These are phyloP conservation scores for Rosa persica DNA, from an alignment of 306 rosid species.

Conservation along the genomic window DNA sequence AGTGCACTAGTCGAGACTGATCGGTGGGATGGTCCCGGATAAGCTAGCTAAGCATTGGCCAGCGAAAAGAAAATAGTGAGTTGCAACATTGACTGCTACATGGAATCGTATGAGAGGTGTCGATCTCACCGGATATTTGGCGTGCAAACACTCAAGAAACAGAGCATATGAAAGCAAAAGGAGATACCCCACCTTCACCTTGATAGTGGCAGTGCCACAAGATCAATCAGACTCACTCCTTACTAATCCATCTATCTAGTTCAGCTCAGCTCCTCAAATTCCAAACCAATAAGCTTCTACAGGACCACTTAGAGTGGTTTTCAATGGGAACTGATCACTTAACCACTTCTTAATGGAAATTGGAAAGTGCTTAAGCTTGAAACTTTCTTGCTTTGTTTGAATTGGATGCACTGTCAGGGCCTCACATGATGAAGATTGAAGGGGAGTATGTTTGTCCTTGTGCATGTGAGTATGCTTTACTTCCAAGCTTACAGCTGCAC, in stretches of 20 bases:
- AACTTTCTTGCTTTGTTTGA: not conserved
- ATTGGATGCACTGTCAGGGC: not conserved
- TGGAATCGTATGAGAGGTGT: not conserved
- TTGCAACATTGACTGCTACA: not conserved
- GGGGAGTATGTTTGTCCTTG: not conserved
- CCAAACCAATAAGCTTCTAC: not conserved
- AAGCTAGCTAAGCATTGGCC: not conserved
- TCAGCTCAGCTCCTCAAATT: not conserved
- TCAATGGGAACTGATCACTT: not conserved
- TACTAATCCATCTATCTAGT: not conserved
- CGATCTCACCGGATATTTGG: not conserved
- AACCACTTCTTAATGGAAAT: not conserved
- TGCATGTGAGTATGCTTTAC: conserved; percentile 4
- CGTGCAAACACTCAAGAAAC: not conserved
- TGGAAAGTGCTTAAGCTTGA: not conserved
- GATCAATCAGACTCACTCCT: not conserved
- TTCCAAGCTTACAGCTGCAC: not conserved
- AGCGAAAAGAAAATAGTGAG: not conserved
- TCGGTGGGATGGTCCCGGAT: not conserved
- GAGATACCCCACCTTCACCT: not conserved
- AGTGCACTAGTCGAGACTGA: not conserved
- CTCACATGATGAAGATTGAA: conserved; percentile 1
- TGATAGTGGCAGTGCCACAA: not conserved
- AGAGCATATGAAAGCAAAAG: not conserved
- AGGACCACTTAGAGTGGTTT: not conserved